Evolutionary conservation across 257 asterid genomes (phyloP).

Genomic region (Solanum ahanhuiri): DNA sequence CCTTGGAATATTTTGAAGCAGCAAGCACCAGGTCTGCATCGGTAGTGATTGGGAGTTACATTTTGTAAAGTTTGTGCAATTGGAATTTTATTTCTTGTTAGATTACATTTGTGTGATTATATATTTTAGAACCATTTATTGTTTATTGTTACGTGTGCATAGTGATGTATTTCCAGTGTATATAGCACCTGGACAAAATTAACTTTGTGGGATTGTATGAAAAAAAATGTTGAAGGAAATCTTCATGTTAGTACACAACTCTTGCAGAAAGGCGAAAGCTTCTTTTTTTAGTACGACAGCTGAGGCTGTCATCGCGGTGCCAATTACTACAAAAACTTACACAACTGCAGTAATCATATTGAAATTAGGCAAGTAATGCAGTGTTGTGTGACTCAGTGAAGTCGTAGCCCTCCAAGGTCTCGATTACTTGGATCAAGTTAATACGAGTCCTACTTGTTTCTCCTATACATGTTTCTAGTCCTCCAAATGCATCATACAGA

Average conservation of each 20-base stretch:
- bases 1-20: conserved; percentile 60
- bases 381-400: background rate
- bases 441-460: background rate
- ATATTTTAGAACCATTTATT: conserved; percentile 22
- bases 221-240: background rate
- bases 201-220: background rate
- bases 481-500: background rate
- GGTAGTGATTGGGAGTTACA: conserved; percentile 11
- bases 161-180: conserved; percentile 21
- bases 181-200: background rate
- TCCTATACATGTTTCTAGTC: background rate
- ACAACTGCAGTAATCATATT: background rate
- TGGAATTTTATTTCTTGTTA: conserved; percentile 14
- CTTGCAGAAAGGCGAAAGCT: background rate
- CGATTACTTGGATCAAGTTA: background rate
- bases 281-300: background rate
- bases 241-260: background rate
- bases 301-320: background rate
- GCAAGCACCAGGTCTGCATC: conserved; percentile 6
- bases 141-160: conserved; percentile 33
- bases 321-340: background rate
- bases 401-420: background rate
- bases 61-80: conserved; percentile 24
- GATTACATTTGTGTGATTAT: conserved; percentile 23
- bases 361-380: background rate